These are phyloP conservation scores for Taiozyma sp. DNA, from an alignment of 1,139 yeast genomes.

Conservation along the genomic window DNA sequence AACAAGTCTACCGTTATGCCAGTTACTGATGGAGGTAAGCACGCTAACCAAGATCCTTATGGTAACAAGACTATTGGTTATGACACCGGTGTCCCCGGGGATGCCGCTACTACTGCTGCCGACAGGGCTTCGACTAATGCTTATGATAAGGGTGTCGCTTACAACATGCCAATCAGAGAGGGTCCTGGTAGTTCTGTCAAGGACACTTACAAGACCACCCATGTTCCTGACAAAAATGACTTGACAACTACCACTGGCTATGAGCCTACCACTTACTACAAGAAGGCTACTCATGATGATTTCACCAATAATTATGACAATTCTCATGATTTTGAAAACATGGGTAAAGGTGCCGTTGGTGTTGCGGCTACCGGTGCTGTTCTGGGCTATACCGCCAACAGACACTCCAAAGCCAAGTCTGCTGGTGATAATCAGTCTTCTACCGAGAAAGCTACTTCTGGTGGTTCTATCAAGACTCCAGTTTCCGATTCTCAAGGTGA, in stretches of 20 bases:
- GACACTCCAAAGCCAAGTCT: conserved; percentile 2
- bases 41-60: conserved; percentile 9
- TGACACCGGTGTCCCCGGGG: conserved; percentile 17
- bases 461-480: neutral
- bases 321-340: neutral
- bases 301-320: neutral
- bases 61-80: conserved; percentile 11
- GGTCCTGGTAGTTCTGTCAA: conserved; percentile 16
- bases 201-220: conserved; percentile 14
- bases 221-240: conserved; percentile 10
- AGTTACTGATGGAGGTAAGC: conserved; percentile 9
- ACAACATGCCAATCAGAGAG: conserved; percentile 5
- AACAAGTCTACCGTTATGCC: conserved; percentile 20
- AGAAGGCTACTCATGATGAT: conserved; percentile 9
- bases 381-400: conserved; percentile 11
- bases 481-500: neutral
- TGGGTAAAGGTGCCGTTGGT: neutral
- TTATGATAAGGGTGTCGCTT: conserved; percentile 2
- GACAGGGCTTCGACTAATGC: conserved; percentile 2
- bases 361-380: conserved; percentile 4
- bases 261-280: conserved; percentile 16
- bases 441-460: neutral
- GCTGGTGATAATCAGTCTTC: neutral
- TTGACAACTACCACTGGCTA: conserved; percentile 16
- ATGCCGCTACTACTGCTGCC: conserved; percentile 12